phyloP scores from a whole-genome alignment of 768 basidiomycete species.

The Chalciporus pseudorubinellus region DNA sequence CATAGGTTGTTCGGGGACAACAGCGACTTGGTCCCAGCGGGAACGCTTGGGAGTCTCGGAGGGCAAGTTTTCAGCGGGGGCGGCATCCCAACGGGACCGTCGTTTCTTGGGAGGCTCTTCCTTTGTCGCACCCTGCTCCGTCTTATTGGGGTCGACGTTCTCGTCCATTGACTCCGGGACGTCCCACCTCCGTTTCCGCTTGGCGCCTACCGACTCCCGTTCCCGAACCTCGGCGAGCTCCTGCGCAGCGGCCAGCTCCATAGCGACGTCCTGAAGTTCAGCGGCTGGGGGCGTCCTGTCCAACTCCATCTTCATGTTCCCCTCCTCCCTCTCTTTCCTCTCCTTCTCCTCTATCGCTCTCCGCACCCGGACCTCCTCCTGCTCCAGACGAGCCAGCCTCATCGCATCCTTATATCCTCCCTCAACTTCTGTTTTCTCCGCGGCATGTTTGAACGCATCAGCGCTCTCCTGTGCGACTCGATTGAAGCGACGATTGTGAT shows the following conservation, averaged over 20 bases:
- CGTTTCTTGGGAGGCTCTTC: slow-evolving; percentile 88
- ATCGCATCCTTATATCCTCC: slow-evolving; percentile 97
- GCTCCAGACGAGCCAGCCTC: slow-evolving; percentile 86
- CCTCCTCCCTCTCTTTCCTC: slow-evolving; percentile 68
- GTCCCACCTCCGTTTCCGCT: slow-evolving; percentile 84
- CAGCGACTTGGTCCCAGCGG: slow-evolving; percentile 95
- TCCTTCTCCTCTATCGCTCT: slow-evolving; percentile 88
- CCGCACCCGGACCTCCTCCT: slow-evolving; percentile 84
- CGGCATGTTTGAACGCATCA: slow-evolving; percentile 69
- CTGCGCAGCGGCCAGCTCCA: slow-evolving; percentile 56
- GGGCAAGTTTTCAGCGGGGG: slow-evolving; percentile 63
- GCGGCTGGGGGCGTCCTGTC: slow-evolving; percentile 90
- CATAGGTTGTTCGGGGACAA: slow-evolving; percentile 65
- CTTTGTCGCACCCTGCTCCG: slow-evolving; percentile 63
- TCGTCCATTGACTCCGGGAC: slow-evolving; percentile 60
- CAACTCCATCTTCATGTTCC: slow-evolving; percentile 76
- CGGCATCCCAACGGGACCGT: slow-evolving; percentile 94
- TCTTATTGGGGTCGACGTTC: slow-evolving; percentile 60
- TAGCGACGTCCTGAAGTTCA: slow-evolving; percentile 70
- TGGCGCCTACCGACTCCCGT: slow-evolving; percentile 46
- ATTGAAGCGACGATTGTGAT: slow-evolving; percentile 88
- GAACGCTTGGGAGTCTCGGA: slow-evolving; percentile 83
- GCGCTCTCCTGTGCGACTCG: slow-evolving; percentile 79
- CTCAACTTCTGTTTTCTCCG: slow-evolving; percentile 68
- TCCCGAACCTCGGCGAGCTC: slow-evolving; percentile 39